Percentiles rank a stretch among this genome's conserved stretches.
phyloP scores from a whole-genome alignment of 192 early-diverging fungal genomes.

The Backusella morwellensis region DNA sequence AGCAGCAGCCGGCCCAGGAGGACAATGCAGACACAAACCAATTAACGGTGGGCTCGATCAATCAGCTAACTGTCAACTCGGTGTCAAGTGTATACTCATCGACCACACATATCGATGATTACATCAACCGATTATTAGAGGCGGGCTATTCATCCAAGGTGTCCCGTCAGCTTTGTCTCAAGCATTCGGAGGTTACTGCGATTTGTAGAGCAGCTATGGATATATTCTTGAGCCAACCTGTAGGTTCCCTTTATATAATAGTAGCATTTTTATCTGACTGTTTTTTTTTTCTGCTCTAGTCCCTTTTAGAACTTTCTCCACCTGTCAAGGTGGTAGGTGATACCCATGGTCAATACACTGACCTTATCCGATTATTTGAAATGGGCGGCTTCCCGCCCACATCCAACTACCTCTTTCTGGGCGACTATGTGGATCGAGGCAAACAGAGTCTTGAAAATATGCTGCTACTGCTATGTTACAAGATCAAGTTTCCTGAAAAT shows the following conservation, averaged over 20 bases:
- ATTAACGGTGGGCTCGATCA: conserved; percentile 31
- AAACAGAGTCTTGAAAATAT: conserved; percentile 96
- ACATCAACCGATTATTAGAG: conserved; percentile 81
- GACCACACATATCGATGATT: conserved; percentile 70
- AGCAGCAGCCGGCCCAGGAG: background rate
- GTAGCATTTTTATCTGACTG: background rate
- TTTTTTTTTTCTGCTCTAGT: conserved; percentile 11
- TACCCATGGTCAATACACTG: conserved; percentile 94
- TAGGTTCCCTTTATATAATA: background rate
- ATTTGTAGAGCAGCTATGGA: conserved; percentile 89
- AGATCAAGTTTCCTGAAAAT: conserved; percentile 96
- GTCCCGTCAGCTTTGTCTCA: conserved; percentile 78
- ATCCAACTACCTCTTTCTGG: conserved; percentile 91
- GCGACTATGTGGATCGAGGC: conserved; percentile 98
- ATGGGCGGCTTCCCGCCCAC: conserved; percentile 90
- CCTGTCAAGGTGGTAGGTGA: conserved; percentile 86
- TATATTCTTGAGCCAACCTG: conserved; percentile 85
- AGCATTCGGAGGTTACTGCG: conserved; percentile 80
- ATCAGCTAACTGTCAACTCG: conserved; percentile 38
- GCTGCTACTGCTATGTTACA: conserved; percentile 89
- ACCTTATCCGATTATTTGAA: conserved; percentile 90
- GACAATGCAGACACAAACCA: conserved; percentile 22
- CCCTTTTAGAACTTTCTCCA: conserved; percentile 72
- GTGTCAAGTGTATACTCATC: conserved; percentile 29
- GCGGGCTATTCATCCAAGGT: conserved; percentile 73